Conservation (phyloP, 208 protist species). For the Strigomonas galati region DNA sequence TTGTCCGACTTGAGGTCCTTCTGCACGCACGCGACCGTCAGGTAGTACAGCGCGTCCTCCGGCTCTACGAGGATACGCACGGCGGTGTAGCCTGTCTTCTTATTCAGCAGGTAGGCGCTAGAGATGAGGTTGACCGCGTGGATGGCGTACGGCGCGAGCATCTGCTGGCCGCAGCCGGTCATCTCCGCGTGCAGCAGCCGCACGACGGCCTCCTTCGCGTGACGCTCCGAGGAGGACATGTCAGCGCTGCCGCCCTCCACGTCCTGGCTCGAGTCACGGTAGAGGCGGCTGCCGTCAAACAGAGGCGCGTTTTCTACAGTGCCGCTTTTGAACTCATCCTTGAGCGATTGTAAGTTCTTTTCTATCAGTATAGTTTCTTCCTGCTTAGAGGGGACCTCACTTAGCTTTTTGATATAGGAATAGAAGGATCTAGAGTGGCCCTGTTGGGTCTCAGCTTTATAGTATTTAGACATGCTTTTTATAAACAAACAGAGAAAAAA, state of each 20-base stretch:
- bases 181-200: constrained; percentile 95
- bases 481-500: constrained; percentile 1
- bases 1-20: constrained; percentile 89
- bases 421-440: constrained; percentile 62
- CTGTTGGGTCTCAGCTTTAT: constrained; percentile 22
- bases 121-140: constrained; percentile 96
- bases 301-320: not conserved
- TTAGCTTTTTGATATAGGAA: constrained; percentile 58
- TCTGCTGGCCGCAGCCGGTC: constrained; percentile 77
- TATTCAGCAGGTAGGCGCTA: constrained; percentile 40
- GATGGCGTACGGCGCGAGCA: constrained; percentile 90
- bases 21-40: constrained; percentile 94
- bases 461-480: constrained; percentile 37
- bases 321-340: constrained; percentile 24
- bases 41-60: constrained; percentile 91
- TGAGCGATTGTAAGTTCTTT: constrained; percentile 58
- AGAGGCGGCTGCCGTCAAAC: not conserved
- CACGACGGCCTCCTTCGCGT: constrained; percentile 85
- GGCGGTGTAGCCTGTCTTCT: constrained; percentile 92
- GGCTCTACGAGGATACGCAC: constrained; percentile 79
- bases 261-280: constrained; percentile 15
- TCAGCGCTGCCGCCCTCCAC: constrained; percentile 6
- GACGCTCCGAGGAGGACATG: constrained; percentile 19
- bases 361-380: constrained; percentile 77
- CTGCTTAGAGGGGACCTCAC: constrained; percentile 73